Conservation (phyloP, 164 flowering plant species). For the Tetrastigma voinierianum region DNA sequence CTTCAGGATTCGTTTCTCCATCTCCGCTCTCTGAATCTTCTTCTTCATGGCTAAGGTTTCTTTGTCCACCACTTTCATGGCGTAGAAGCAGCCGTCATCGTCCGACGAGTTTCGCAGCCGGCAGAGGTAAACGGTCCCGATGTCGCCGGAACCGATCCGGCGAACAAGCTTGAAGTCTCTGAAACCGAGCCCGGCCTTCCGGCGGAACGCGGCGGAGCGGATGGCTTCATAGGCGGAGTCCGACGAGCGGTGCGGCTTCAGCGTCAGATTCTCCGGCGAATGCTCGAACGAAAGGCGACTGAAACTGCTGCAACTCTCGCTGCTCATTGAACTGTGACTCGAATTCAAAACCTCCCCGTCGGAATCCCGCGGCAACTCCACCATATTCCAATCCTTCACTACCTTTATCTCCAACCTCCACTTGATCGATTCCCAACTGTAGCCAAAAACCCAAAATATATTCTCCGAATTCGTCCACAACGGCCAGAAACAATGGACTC, state of each 20-base stretch:
- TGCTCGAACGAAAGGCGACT: conserved; percentile 1
- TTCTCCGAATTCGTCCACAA: background rate
- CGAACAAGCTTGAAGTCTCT: conserved; percentile 60
- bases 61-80: conserved; percentile 88
- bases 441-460: too few relatives aligned
- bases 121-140: conserved; percentile 78
- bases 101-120: conserved; percentile 20
- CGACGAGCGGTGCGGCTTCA: conserved; percentile 67
- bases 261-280: conserved; percentile 29
- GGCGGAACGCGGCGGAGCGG: conserved; percentile 25
- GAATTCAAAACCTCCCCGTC: conserved; percentile 37
- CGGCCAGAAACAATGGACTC: background rate
- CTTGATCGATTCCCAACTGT: too few relatives aligned
- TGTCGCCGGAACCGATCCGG: conserved; percentile 75
- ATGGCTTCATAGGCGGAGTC: conserved; percentile 63
- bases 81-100: conserved; percentile 36
- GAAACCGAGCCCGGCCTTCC: conserved; percentile 35
- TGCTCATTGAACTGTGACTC: conserved; percentile 46
- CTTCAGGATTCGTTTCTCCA: conserved; percentile 65
- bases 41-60: conserved; percentile 58
- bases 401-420: background rate
- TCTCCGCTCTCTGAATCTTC: conserved; percentile 59
- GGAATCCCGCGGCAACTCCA: conserved; percentile 32
- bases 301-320: conserved; percentile 41
- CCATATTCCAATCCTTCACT: conserved; percentile 9